Percentiles rank a stretch among this genome's conserved stretches.
Evolutionary conservation across 257 asterid genomes (phyloP).

Genomic region (Solanum pinnatisectum): DNA sequence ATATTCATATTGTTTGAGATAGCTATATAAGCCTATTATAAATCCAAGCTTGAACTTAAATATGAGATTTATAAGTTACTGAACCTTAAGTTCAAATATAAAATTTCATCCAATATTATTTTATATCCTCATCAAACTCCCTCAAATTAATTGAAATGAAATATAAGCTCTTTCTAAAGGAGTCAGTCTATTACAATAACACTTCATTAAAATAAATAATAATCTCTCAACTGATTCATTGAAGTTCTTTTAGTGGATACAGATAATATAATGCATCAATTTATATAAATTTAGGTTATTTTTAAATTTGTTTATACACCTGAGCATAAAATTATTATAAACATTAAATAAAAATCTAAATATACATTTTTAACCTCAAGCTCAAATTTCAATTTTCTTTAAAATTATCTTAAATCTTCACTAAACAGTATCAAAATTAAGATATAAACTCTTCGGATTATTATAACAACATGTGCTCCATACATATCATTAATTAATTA

Average conservation of each 20-base stretch:
- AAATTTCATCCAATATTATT: background rate
- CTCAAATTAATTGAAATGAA: background rate
- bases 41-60: background rate
- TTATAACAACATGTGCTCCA: background rate
- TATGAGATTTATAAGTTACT: background rate
- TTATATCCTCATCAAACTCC: background rate
- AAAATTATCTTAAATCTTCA: background rate
- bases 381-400: background rate
- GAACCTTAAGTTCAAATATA: background rate
- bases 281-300: too few species aligned
- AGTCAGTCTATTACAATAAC: too few species aligned
- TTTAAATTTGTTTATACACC: background rate
- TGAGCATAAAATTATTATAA: too few species aligned
- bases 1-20: background rate
- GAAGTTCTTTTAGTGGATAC: too few species aligned
- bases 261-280: too few species aligned
- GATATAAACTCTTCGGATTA: background rate
- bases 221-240: too few species aligned
- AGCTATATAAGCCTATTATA: background rate
- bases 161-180: too few species aligned
- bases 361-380: too few species aligned
- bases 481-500: too few species aligned
- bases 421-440: background rate
- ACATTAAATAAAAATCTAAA: too few species aligned
- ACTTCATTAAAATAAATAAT: too few species aligned